Percentiles rank a stretch among this genome's conserved stretches.
These are phyloP conservation scores for Neurospora pannonica DNA, from an alignment of 495 filamentous ascomycete genomes.

Conservation along the genomic window DNA sequence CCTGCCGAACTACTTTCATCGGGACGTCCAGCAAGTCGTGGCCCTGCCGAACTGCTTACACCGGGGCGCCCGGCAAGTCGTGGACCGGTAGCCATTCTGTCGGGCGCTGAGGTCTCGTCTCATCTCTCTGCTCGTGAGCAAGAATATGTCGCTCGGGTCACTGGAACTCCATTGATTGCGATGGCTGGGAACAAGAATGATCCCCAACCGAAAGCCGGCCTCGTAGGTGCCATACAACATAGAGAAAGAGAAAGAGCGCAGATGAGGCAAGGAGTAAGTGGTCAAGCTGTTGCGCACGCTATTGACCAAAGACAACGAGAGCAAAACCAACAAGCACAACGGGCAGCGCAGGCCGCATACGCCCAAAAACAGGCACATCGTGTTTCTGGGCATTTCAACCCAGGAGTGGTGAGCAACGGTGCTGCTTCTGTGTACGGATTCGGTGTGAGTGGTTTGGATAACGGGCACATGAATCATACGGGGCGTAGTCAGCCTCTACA, in stretches of 20 bases:
- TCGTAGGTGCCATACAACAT: constrained; percentile 68
- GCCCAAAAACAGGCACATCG: constrained; percentile 29
- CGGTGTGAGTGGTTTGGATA: constrained; percentile 6
- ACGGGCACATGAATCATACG: not conserved
- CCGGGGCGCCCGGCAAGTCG: constrained; percentile 22
- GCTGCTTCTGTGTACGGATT: constrained; percentile 23
- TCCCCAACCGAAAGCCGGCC: constrained; percentile 44
- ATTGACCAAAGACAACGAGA: constrained; percentile 65
- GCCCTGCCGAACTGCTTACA: constrained; percentile 27
- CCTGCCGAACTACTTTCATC: constrained; percentile 21
- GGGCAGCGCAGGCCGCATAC: constrained; percentile 20
- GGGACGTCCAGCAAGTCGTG: constrained; percentile 11
- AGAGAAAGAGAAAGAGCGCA: constrained; percentile 65
- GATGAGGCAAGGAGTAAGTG: constrained; percentile 61
- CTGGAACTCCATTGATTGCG: constrained; percentile 71
- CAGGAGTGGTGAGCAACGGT: constrained; percentile 7
- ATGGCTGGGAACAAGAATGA: constrained; percentile 48
- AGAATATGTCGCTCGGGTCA: constrained; percentile 82
- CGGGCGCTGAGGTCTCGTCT: constrained; percentile 45
- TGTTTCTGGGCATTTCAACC: constrained; percentile 12
- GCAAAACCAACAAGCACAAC: constrained; percentile 33
- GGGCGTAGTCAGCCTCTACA: constrained; percentile 6
- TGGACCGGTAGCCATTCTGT: constrained; percentile 21
- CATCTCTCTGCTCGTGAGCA: constrained; percentile 88
- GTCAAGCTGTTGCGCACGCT: constrained; percentile 69